Evolutionary conservation across 441 rosid species (phyloP).

Genomic region (Rhodomyrtus psidioides): DNA sequence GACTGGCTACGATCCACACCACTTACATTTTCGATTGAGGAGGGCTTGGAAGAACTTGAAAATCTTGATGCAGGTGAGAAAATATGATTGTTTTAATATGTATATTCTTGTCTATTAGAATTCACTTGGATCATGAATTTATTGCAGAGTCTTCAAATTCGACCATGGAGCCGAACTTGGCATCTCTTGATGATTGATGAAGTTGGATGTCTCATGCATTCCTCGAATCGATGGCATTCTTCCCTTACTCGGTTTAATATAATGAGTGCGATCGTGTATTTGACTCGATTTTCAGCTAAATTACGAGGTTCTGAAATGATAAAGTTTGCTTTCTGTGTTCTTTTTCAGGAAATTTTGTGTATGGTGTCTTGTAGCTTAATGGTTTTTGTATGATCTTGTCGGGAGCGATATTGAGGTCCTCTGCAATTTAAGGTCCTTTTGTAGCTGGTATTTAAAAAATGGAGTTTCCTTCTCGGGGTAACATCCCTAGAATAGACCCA

Average conservation of each 20-base stretch:
- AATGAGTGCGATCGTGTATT: not conserved
- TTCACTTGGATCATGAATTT: too few species aligned
- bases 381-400: not conserved
- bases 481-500: not conserved
- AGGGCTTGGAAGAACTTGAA: too few species aligned
- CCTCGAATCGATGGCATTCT: not conserved
- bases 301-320: not conserved
- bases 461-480: not conserved
- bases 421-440: not conserved
- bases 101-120: too few species aligned
- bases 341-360: not conserved
- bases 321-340: not conserved
- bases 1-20: too few species aligned
- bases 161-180: too few species aligned
- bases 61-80: too few species aligned
- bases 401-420: not conserved
- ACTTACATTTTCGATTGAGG: too few species aligned
- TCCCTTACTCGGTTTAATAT: not conserved
- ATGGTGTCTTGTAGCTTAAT: not conserved
- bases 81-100: too few species aligned
- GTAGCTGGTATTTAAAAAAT: not conserved
- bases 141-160: too few species aligned
- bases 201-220: too few species aligned
- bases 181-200: too few species aligned
- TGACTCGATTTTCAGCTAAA: not conserved